Base-by-base conservation (phyloP, 108 stramenopile species). In the Skeletonema menzelii region DNA sequence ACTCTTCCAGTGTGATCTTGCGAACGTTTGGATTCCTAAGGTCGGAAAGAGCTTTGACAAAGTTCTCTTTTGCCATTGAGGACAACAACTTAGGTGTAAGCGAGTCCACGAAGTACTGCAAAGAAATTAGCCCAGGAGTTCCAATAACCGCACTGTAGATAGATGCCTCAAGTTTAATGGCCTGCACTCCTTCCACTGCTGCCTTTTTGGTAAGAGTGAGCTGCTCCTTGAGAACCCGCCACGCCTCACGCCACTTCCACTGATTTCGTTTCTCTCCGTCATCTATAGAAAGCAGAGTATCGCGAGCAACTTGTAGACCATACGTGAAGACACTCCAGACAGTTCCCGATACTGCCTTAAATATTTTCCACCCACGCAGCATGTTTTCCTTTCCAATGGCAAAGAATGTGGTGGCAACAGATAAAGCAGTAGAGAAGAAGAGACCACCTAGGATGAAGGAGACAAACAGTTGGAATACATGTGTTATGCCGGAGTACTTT, bases 361-460 rank as follows among this genome's bases (percentile, higher is more conserved):
- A 42, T n/a, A 81, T 42, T 11, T 49, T 17, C 42, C 47, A 40
- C 19, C 61, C 27, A n/a, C 75, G 74, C 2, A 32, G 38, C 5
- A 76, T 53, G 26, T 81, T 76, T 37, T 81, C 75, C 69, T 55
- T 42, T 3, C 80, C 79, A 27, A 80, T 37, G 59, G 75, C 75
- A 27, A 59, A 46, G 37, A 24, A 55, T 7, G 80, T 69, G 28
- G 61, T 40, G 24, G 59, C 31, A 8, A 42, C 53, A 10, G 80
- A 67, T 19, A 81, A 17, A 15, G 63, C 80, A 22, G 80, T 76
- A n/a, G 80, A 81, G 56, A 76, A 81, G 62, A 81, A 81, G 32
- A 81, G 63, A 44, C 80, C 80, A 15, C 80, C 80, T 0, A 62
- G 19, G 2, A 53, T 60, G 55, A 81, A 81, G 70, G 46, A 74